Evolutionary conservation across 768 basidiomycete species (phyloP), one percentile per base, ranked within the genome.

Genomic region (Dendrothele bispora): DNA sequence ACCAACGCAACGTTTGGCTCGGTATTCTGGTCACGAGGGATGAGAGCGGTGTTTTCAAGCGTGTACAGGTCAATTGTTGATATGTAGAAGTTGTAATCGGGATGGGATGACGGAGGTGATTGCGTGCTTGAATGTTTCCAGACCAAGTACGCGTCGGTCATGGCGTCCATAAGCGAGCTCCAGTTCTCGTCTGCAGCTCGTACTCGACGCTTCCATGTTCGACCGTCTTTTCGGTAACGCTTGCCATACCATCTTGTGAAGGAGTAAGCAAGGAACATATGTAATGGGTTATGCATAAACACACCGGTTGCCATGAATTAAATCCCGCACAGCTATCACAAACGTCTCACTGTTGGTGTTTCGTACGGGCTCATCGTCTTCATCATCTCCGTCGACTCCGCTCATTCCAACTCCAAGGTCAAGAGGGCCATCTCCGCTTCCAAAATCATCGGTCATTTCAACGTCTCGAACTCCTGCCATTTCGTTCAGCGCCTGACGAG

Each of bases 21-120:
- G 17, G 27, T 22, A 20, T 50, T 20, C 7, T 22, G 34, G 7
- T 28, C 35, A 14, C 52, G 32, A 41, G 10, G 36, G 30, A 58
- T 54, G 26, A n/a, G 10, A 7, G 41, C 50, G 7, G 24, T 20
- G 8, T 17, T 28, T 5, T 30, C 12, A 4, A 55, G 38, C 5
- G 27, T 49, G 42, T 57, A 57, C 5, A 59, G 39, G 38, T 55
- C 51, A 10, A 55, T 29, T 18, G 56, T 51, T 7, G 34, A 32
- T 10, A 32, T 10, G 10, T 32, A 30, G 24, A 17, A 17, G 8
- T 43, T 51, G 28, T 53, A 50, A 20, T 42, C 32, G 26, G 42
- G 43, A 26, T 26, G n/a, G 35, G 20, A n/a, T 20, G 42, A 28
- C 22, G 35, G 21, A 11, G 30, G 39, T 42, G 27, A n/a, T 29